Conservation (phyloP, 2,329 filamentous ascomycete species). For the Penicillium sp. region DNA sequence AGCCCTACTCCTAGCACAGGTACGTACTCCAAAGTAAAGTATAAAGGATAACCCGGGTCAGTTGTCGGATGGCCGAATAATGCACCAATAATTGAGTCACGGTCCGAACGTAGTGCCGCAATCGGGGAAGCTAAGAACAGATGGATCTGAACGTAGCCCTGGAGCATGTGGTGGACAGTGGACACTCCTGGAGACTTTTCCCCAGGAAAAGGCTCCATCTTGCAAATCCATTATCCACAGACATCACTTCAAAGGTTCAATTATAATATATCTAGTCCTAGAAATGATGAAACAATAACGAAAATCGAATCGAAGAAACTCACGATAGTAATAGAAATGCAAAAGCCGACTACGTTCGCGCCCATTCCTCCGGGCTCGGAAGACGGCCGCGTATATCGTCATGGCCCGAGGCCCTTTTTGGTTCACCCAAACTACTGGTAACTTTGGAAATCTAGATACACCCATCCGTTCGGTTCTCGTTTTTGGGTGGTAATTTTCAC, state of each 20-base stretch:
- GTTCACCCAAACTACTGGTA: conserved; percentile 4
- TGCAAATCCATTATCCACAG: background rate
- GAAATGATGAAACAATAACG: too few species aligned
- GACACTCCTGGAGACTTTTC: background rate
- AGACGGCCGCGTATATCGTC: conserved; percentile 15
- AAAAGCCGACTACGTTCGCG: conserved; percentile 3
- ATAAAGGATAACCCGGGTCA: background rate
- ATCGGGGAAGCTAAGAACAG: background rate
- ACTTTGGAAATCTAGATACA: conserved; percentile 9
- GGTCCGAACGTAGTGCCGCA: background rate
- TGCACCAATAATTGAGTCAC: background rate
- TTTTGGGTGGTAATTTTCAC: background rate
- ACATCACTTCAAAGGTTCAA: background rate
- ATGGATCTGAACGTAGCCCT: conserved; percentile 3
- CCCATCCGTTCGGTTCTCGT: background rate
- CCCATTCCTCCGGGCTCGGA: conserved; percentile 15
- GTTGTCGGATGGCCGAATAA: background rate
- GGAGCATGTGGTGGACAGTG: background rate
- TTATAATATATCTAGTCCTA: background rate
- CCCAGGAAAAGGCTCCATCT: background rate
- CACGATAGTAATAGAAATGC: background rate
- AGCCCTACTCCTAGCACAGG: background rate
- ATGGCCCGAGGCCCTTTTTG: conserved; percentile 4
- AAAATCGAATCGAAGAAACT: too few species aligned
- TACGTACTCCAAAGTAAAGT: background rate